Evolutionary conservation across 1,284 basidiomycete genomes (phyloP).

Genomic region (Tilletia setariae): DNA sequence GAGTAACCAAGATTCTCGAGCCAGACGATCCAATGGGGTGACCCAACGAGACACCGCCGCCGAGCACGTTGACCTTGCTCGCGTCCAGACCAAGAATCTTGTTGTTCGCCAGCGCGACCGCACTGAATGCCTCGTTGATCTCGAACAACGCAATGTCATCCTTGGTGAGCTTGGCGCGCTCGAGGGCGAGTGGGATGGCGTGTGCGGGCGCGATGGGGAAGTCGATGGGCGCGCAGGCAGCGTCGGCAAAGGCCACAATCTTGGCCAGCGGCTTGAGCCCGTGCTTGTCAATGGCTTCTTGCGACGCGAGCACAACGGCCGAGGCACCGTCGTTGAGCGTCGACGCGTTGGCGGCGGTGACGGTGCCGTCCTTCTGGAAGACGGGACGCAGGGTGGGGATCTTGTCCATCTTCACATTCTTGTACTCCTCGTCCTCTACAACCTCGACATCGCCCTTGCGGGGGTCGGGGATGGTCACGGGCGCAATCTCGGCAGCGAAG

Average conservation of each 20-base stretch:
- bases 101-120: conserved; percentile 55
- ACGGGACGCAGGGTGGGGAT: conserved; percentile 55
- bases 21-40: conserved; percentile 88
- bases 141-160: conserved; percentile 90
- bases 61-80: conserved; percentile 86
- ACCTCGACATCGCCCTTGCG: conserved; percentile 83
- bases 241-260: conserved; percentile 83
- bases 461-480: conserved; percentile 70
- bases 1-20: conserved; percentile 87
- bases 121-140: conserved; percentile 70
- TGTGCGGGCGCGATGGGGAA: conserved; percentile 93
- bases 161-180: conserved; percentile 76
- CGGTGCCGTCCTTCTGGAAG: conserved; percentile 57
- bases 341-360: conserved; percentile 58
- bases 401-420: conserved; percentile 57
- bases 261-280: conserved; percentile 56
- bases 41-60: conserved; percentile 59
- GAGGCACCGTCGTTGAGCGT: conserved; percentile 58
- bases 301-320: conserved; percentile 55
- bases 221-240: conserved; percentile 91
- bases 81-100: conserved; percentile 61
- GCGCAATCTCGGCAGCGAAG: conserved; percentile 84
- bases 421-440: conserved; percentile 96
- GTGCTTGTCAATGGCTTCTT: conserved; percentile 50
- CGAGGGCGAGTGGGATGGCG: conserved; percentile 82